Evolutionary conservation across 352 stramenopile genomes (phyloP).

Genomic region (Phytophthora pisi): DNA sequence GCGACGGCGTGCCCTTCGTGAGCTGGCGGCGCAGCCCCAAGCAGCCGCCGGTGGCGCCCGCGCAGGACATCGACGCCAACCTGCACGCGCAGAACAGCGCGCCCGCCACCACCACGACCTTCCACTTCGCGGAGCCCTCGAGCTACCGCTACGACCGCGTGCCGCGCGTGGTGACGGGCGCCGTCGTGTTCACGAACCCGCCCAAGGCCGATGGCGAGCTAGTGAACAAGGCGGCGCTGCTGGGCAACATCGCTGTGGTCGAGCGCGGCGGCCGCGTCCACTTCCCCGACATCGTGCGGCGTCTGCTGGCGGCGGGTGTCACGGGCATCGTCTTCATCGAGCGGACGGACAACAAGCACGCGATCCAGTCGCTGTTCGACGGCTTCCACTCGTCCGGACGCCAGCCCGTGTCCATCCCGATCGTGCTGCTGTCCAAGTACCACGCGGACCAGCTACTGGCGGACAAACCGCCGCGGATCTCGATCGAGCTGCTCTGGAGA

Average conservation of each 20-base stretch:
- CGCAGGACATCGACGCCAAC: slow-evolving; percentile 30
- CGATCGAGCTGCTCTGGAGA: slow-evolving; percentile 74
- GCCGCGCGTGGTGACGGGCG: slow-evolving; percentile 50
- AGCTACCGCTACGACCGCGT: slow-evolving; percentile 83
- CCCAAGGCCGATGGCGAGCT: slow-evolving; percentile 75
- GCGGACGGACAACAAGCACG: slow-evolving; percentile 52
- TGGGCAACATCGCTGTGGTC: slow-evolving; percentile 76
- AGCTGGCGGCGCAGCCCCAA: slow-evolving; percentile 50
- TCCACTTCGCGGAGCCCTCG: slow-evolving; percentile 85
- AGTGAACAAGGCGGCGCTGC: slow-evolving; percentile 56
- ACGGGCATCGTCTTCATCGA: slow-evolving; percentile 84
- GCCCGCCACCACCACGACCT: slow-evolving; percentile 25
- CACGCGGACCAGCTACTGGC: slow-evolving; percentile 75
- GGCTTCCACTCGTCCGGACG: slow-evolving; percentile 87
- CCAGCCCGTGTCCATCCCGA: slow-evolving; percentile 73
- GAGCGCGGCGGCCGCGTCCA: slow-evolving; percentile 81
- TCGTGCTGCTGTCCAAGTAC: slow-evolving; percentile 79
- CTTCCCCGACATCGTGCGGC: slow-evolving; percentile 85
- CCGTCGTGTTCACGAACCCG: slow-evolving; percentile 67
- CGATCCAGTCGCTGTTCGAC: slow-evolving; percentile 82
- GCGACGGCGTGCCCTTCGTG: slow-evolving; percentile 76
- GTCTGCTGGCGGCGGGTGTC: slow-evolving; percentile 65
- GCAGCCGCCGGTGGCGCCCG: slow-evolving; percentile 14
- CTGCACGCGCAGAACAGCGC: slow-evolving; percentile 42
- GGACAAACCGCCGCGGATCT: slow-evolving; percentile 58